Conservation (phyloP, 768 basidiomycete genomes). For the Kwoniella sp. region DNA sequence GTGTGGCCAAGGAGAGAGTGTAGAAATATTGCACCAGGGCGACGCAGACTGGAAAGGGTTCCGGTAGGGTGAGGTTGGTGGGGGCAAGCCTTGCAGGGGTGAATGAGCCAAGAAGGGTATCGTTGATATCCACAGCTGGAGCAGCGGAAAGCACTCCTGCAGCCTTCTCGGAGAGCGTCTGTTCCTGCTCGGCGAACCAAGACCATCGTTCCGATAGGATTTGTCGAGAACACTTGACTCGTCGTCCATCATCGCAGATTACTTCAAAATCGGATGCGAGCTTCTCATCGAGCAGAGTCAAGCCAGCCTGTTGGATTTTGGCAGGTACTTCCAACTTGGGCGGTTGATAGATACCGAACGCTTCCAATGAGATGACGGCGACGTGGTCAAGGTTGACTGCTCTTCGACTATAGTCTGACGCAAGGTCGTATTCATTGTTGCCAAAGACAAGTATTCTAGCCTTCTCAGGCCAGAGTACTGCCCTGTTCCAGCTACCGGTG, state of each 20-base stretch:
- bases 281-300: conserved; percentile 78
- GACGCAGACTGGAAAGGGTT: conserved; percentile 83
- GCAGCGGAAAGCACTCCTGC: conserved; percentile 28
- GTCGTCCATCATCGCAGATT: conserved; percentile 84
- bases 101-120: conserved; percentile 41
- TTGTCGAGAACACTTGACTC: conserved; percentile 76
- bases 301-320: conserved; percentile 78
- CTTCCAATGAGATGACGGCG: conserved; percentile 85
- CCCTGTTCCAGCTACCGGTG: conserved; percentile 92
- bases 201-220: conserved; percentile 90
- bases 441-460: conserved; percentile 91
- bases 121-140: conserved; percentile 35
- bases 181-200: conserved; percentile 67
- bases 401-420: conserved; percentile 51
- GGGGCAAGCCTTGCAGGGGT: conserved; percentile 68
- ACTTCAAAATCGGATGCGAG: conserved; percentile 88
- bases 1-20: conserved; percentile 78
- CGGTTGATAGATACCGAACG: conserved; percentile 93
- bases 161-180: conserved; percentile 9
- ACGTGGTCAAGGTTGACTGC: conserved; percentile 67
- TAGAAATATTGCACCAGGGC: conserved; percentile 95
- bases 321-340: conserved; percentile 66
- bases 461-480: conserved; percentile 78
- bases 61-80: conserved; percentile 76
- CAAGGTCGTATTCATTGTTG: conserved; percentile 62